phyloP scores from a whole-genome alignment of 768 basidiomycete genomes.

The Peribolospora baueri region DNA sequence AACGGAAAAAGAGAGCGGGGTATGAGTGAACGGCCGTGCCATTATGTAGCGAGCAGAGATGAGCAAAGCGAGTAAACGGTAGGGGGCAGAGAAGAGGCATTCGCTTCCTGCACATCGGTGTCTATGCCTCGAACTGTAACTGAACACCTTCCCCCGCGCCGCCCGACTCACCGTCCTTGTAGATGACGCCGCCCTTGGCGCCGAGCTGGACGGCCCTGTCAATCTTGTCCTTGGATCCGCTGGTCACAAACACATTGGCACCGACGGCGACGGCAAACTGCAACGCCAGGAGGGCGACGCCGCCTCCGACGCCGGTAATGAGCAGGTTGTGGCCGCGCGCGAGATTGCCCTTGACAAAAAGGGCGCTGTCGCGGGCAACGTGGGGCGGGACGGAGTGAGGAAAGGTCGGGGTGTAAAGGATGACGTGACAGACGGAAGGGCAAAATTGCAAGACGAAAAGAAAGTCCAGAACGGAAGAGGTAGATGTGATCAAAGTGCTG shows the following conservation, averaged over 20 bases:
- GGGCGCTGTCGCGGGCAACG: slow-evolving; percentile 26
- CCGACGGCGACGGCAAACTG: slow-evolving; percentile 53
- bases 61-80: neutral
- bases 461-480: neutral
- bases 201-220: slow-evolving; percentile 39
- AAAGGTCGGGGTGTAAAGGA: neutral
- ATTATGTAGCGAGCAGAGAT: neutral
- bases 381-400: neutral
- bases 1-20: neutral
- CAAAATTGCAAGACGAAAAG: neutral
- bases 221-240: slow-evolving; percentile 44
- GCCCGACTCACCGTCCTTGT: slow-evolving; percentile 33
- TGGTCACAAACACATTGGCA: slow-evolving; percentile 57
- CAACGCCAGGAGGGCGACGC: slow-evolving; percentile 51
- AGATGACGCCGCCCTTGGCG: slow-evolving; percentile 51
- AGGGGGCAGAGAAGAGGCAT: neutral
- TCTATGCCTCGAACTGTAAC: neutral
- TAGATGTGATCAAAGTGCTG: neutral
- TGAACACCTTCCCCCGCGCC: no score
- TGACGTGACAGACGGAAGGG: neutral
- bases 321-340: slow-evolving; percentile 43
- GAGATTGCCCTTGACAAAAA: slow-evolving; percentile 39
- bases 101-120: no score
- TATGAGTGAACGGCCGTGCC: neutral
- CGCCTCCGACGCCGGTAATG: slow-evolving; percentile 33